Evolutionary conservation across 164 flowering plant species (phyloP), one percentile per base, ranked within the genome.

Genomic region (Aristolochia contorta): DNA sequence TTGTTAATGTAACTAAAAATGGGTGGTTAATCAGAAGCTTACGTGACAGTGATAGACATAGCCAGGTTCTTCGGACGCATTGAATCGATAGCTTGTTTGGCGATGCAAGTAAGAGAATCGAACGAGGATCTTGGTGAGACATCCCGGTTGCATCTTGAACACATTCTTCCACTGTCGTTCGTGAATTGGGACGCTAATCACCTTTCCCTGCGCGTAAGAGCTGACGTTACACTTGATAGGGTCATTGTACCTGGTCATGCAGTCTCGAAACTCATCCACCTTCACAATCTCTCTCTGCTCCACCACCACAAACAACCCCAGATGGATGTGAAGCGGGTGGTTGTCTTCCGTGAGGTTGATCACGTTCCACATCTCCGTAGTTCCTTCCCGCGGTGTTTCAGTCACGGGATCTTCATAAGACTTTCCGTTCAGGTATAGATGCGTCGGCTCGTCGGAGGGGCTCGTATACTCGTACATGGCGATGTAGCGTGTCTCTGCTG

Each of bases 31-130:
- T 21, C 0, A 16, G 12, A 27, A 16, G 62, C 89, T 82, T 78
- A 91, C 98, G 54, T 91, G 98, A 76, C 98, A 91, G 63, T 89
- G 98, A 66, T 86, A 91, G 19, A 83, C 87, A 68, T 89, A 92
- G 19, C 98, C 98, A 0, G 96, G 98, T 68, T 89, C 85, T 0
- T 70, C 80, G 0, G 89, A 60, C 19, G 91, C 76, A 61, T 92
- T 87, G 57, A 92, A 92, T 2, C 87, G 67, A 54, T 92, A 92
- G 16, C 89, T 74, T 30, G 63, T 69, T 51, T 83, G 79, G 0
- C 83, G 43, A 37, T 89, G 85, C 33, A 89, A 72, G 65, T 74
- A 75, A 16, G 80, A 58, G 67, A 92, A 92, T 45, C 77, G 70
- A 48, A 89, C 89, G 0, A 83, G 61, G 13, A 89, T 78, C 70